phyloP scores from a whole-genome alignment of 2,329 filamentous ascomycete species.

The Pseudogymnoascus sp. region DNA sequence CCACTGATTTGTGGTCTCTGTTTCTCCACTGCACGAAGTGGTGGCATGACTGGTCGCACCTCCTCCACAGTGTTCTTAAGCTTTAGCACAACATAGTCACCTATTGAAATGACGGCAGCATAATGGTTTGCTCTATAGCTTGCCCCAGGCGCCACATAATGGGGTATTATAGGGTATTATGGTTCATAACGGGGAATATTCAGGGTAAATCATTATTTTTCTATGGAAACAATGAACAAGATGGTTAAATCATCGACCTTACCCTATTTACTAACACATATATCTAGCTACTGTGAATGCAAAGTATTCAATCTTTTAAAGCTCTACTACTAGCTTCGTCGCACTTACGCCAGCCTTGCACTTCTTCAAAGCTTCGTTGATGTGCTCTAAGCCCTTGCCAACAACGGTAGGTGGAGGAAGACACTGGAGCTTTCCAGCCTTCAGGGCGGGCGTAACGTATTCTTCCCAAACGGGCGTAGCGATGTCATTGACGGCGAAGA shows the following conservation, averaged over 20 bases:
- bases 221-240: not conserved
- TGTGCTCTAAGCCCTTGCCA: conserved; percentile 24
- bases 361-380: conserved; percentile 24
- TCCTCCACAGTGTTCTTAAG: not conserved
- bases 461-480: conserved; percentile 25
- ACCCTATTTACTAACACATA: not conserved
- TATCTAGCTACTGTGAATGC: not conserved
- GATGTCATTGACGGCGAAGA: conserved; percentile 29
- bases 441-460: conserved; percentile 25
- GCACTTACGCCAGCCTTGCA: conserved; percentile 26
- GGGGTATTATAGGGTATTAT: too few species aligned
- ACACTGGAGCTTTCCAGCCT: conserved; percentile 21
- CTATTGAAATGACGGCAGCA: not conserved
- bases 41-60: not conserved
- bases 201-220: too few species aligned
- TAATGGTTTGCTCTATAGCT: not conserved
- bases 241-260: not conserved
- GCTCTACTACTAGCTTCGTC: conserved; percentile 26
- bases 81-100: not conserved
- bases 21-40: not conserved
- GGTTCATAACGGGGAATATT: too few species aligned
- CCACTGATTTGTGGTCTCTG: not conserved
- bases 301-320: conserved; percentile 12
- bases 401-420: conserved; percentile 23
- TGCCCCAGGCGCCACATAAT: not conserved